Conservation (phyloP, 164 flowering plant species). For the Hamamelis virginiana region DNA sequence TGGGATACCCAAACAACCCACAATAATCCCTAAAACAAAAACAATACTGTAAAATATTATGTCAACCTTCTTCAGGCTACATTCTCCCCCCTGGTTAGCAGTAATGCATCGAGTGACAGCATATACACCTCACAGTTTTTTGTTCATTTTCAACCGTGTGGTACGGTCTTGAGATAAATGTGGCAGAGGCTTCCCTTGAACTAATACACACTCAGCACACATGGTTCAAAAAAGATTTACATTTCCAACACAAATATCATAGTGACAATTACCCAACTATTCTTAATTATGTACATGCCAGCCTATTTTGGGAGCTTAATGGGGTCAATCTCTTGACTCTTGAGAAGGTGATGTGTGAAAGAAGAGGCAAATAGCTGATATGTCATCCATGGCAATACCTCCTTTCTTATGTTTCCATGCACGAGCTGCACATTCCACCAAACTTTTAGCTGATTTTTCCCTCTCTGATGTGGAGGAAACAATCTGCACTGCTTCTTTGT, state of each 20-base stretch:
- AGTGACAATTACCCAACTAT: not conserved
- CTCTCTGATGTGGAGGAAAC: constrained; percentile 57
- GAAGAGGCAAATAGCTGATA: constrained; percentile 86
- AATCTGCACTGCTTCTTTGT: constrained; percentile 83
- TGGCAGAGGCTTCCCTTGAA: too few relatives aligned
- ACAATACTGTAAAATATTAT: too few relatives aligned
- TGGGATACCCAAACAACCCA: too few relatives aligned
- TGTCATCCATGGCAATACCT: constrained; percentile 79
- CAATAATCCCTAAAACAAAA: too few relatives aligned
- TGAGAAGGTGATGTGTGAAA: constrained; percentile 32
- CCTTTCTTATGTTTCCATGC: constrained; percentile 75
- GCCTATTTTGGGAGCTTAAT: constrained; percentile 1
- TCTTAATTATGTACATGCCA: not conserved
- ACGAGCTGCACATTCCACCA: constrained; percentile 65
- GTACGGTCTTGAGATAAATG: too few relatives aligned
- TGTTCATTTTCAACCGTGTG: too few relatives aligned
- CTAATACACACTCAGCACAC: too few relatives aligned
- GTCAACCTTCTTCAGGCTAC: too few relatives aligned
- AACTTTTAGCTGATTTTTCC: constrained; percentile 65
- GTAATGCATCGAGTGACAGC: too few relatives aligned
- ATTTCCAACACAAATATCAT: not conserved
- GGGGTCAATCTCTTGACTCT: not conserved
- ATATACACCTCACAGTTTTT: too few relatives aligned
- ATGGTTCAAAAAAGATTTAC: too few relatives aligned
- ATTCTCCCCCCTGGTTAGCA: too few relatives aligned